Conservation (phyloP, 352 stramenopile species). For the Chrysophaeum taylorii region DNA sequence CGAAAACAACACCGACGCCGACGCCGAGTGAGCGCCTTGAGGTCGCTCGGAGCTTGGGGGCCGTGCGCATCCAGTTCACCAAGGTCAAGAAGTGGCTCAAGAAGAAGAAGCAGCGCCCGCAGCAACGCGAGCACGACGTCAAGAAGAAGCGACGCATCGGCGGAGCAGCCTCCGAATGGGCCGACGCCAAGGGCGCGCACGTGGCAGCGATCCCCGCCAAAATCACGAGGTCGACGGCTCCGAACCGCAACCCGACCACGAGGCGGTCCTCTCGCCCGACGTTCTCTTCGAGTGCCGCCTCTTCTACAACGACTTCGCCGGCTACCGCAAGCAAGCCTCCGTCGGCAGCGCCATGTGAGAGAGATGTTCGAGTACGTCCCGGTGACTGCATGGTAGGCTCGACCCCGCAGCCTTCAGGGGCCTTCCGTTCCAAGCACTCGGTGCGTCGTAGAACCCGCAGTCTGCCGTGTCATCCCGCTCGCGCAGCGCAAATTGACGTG, state of each 20-base stretch:
- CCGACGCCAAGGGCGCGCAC: background rate
- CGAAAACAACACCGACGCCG: too few species aligned
- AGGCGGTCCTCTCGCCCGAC: background rate
- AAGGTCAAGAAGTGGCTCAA: background rate
- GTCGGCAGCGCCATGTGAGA: background rate
- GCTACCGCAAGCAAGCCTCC: background rate
- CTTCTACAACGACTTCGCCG: slow-evolving; percentile 9
- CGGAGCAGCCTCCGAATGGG: background rate
- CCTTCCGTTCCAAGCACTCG: background rate
- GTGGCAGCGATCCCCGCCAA: background rate
- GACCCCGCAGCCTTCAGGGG: background rate
- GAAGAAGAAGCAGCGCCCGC: too few species aligned
- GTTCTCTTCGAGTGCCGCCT: background rate
- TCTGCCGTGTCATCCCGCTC: too few species aligned
- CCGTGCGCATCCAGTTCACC: background rate
- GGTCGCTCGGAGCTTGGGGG: background rate
- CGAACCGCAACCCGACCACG: background rate
- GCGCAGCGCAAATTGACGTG: background rate
- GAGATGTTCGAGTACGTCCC: too few species aligned
- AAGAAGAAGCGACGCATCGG: too few species aligned
- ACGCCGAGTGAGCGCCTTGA: background rate
- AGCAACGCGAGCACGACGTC: too few species aligned
- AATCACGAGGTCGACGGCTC: too few species aligned
- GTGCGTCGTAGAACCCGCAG: too few species aligned
- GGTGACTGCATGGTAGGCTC: too few species aligned